Evolutionary conservation across 345 rosid genomes (phyloP).

Genomic region (Rhodamnia argentea): DNA sequence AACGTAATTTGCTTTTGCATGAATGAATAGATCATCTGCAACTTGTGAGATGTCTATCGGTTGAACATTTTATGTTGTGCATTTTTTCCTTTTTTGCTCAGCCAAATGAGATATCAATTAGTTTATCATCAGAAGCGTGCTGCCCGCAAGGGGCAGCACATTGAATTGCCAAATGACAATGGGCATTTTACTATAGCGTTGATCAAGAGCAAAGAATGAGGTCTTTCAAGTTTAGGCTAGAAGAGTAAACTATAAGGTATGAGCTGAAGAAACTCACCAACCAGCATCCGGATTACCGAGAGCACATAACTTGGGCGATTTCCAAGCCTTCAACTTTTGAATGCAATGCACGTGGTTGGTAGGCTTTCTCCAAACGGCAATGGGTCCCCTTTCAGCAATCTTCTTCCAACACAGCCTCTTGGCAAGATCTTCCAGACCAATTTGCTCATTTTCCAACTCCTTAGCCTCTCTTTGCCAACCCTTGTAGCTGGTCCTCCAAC

Average conservation of each 20-base stretch:
- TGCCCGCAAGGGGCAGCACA: background rate
- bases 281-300: constrained; percentile 32
- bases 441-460: constrained; percentile 41
- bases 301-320: constrained; percentile 29
- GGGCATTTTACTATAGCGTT: background rate
- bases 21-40: background rate
- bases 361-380: constrained; percentile 65
- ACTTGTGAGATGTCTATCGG: background rate
- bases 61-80: background rate
- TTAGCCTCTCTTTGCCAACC: constrained; percentile 31
- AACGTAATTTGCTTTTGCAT: background rate
- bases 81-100: background rate
- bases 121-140: background rate
- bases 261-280: constrained; percentile 25
- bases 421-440: constrained; percentile 37
- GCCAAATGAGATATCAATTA: background rate
- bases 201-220: background rate
- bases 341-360: constrained; percentile 47
- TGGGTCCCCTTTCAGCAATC: constrained; percentile 33
- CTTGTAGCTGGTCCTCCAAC: constrained; percentile 26
- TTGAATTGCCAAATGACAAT: background rate
- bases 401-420: constrained; percentile 62
- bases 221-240: background rate
- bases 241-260: background rate
- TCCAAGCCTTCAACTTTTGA: constrained; percentile 18